Evolutionary conservation across 2,329 filamentous ascomycete genomes (phyloP).

Genomic region (Atkinsonella texensis): DNA sequence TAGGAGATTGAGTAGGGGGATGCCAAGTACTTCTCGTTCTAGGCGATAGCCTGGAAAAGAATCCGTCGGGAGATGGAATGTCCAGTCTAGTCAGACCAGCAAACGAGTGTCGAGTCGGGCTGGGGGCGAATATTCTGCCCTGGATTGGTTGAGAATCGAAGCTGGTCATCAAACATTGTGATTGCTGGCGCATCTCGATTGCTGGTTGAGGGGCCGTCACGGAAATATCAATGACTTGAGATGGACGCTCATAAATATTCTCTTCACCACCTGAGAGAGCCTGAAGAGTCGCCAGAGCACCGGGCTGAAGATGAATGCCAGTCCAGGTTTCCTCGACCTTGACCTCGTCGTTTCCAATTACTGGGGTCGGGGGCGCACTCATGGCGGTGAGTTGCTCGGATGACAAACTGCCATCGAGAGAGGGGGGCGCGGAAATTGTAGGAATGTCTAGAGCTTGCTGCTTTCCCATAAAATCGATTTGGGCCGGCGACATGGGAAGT

Average conservation of each 20-base stretch:
- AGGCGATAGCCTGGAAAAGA: constrained; percentile 76
- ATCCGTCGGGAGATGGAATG: constrained; percentile 82
- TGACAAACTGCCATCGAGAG: constrained; percentile 75
- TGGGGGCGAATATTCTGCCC: constrained; percentile 16
- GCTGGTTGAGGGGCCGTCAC: constrained; percentile 11
- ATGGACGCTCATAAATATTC: constrained; percentile 43
- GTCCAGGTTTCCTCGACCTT: constrained; percentile 53
- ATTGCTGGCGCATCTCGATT: constrained; percentile 38
- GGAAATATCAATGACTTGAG: constrained; percentile 33
- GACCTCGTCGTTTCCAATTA: constrained; percentile 46
- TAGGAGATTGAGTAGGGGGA: constrained; percentile 40
- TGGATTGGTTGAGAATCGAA: constrained; percentile 16
- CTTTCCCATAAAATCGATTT: constrained; percentile 56
- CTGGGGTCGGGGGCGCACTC: constrained; percentile 76
- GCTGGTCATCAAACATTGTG: constrained; percentile 36
- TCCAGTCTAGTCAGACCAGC: constrained; percentile 70
- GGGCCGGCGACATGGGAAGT: constrained; percentile 64
- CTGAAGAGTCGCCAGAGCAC: constrained; percentile 68
- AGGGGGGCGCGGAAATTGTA: constrained; percentile 69
- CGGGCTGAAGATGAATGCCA: constrained; percentile 64
- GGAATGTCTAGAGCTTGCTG: constrained; percentile 56
- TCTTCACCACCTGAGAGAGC: constrained; percentile 46
- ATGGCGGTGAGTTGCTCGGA: constrained; percentile 78
- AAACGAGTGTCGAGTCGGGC: constrained; percentile 38
- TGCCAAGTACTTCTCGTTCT: constrained; percentile 75